Evolutionary conservation across 179 eudicot genomes (phyloP).

Genomic region (Gypsophila paniculata): DNA sequence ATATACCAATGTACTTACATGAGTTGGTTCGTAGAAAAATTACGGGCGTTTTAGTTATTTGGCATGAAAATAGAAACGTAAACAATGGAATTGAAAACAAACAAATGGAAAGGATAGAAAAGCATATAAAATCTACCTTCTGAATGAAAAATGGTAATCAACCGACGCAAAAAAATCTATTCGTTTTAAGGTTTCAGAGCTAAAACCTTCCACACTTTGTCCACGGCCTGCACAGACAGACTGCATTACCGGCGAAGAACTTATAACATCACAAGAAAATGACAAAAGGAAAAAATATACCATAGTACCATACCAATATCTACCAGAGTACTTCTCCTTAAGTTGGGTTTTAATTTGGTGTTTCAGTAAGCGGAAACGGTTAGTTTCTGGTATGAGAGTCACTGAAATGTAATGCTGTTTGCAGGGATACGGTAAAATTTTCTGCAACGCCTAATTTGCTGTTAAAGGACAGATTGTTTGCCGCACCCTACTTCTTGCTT

Average conservation of each 20-base stretch:
- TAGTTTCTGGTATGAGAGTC: slow-evolving; percentile 64
- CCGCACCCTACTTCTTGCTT: slow-evolving; percentile 56
- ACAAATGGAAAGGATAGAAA: no score
- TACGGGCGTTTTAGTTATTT: no score
- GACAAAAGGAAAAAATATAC: neutral
- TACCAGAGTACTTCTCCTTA: slow-evolving; percentile 31
- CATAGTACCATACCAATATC: slow-evolving; percentile 54
- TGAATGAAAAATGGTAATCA: neutral
- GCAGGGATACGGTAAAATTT: slow-evolving; percentile 81
- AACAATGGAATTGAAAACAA: no score
- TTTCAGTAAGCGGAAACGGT: slow-evolving; percentile 33
- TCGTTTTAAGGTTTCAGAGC: slow-evolving; percentile 18
- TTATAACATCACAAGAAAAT: neutral
- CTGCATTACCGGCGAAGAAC: neutral
- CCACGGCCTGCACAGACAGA: slow-evolving; percentile 28
- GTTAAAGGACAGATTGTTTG: slow-evolving; percentile 53
- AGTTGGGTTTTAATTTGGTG: slow-evolving; percentile 34
- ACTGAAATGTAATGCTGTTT: slow-evolving; percentile 60
- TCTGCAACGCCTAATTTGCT: slow-evolving; percentile 60
- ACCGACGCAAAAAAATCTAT: neutral
- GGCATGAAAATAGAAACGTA: no score
- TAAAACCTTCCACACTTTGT: slow-evolving; percentile 31
- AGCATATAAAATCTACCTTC: neutral
- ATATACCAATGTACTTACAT: no score
- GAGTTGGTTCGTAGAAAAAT: no score